Evolutionary conservation across 1,139 yeast species (phyloP), one percentile per base, ranked within the genome.

Genomic region (Kodamaea anthophila): DNA sequence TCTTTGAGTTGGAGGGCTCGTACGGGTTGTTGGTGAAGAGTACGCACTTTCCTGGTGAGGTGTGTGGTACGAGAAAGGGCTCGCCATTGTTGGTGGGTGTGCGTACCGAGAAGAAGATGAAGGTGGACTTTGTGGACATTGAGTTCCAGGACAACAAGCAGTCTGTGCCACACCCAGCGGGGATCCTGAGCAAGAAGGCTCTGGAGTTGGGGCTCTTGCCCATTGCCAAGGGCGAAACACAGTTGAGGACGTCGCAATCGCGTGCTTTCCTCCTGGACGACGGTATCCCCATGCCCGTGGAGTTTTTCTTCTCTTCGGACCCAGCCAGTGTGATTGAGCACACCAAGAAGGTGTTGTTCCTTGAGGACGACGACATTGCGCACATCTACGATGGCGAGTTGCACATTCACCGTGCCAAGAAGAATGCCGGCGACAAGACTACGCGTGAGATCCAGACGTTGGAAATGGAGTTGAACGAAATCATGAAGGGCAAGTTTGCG

Each of bases 281-380:
- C 49, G 95, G 94, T 33, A 68, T 80, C 40, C 96, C 96, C 42
- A 79, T 79, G 67, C 96, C 98, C 30, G 86, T 91, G 30, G 98
- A 93, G 65, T 91, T 88, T 60, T 93, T 87, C 65, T 70, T 93
- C 43, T 88, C 97, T 14, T 87, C 97, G 18, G 99, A 93, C 60
- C 96, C 98, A 21, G 85, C 98, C 15, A 88, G 98, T n/a, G 96
- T 93, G 32, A 72, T 93, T 37, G 93, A 88, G 62, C 96, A 93
- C 65, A 93, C 99, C 48, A 88, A 88, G 65, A 91, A 91, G 63
- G 98, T 93, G 21, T 73, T 93, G 47, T 91, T 84, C 62, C 73
- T 93, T 51, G 97, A 91, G 66, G 99, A 93, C 59, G 96, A 93
- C 52, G 99, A 93, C 60, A 87, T 93, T 57, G 99, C 97, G 24